phyloP scores from a whole-genome alignment of 106 monocot genomes.

The Vanilla planifolia region DNA sequence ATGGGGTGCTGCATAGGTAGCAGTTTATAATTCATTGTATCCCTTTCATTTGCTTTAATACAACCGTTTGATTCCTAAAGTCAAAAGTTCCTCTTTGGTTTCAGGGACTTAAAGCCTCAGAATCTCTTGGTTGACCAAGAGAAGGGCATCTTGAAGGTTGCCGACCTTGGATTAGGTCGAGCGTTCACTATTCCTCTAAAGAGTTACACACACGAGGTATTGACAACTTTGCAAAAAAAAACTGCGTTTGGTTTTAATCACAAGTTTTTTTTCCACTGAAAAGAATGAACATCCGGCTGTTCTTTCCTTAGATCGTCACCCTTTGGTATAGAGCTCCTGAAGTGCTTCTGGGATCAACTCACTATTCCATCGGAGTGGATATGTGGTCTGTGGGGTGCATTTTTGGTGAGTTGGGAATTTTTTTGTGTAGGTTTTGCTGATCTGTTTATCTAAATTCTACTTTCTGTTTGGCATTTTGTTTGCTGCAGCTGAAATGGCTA shows the following conservation, averaged over 20 bases:
- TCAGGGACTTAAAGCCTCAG: slow-evolving; percentile 94
- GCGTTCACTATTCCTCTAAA: slow-evolving; percentile 86
- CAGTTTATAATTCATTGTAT: not conserved
- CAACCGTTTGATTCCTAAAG: not conserved
- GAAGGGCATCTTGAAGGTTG: slow-evolving; percentile 90
- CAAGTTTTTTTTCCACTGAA: too few species aligned
- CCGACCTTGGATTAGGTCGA: slow-evolving; percentile 96
- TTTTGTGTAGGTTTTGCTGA: not conserved
- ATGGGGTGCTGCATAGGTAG: slow-evolving; percentile 96
- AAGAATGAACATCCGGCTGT: too few species aligned
- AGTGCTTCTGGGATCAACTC: slow-evolving; percentile 73
- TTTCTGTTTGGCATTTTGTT: not conserved
- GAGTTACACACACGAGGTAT: slow-evolving; percentile 97
- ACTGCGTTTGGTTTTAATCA: too few species aligned
- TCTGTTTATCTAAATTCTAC: not conserved
- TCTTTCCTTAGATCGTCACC: slow-evolving; percentile 67
- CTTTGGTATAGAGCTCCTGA: slow-evolving; percentile 99
- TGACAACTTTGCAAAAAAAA: not conserved
- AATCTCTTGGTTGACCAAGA: slow-evolving; percentile 95
- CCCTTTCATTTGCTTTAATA: not conserved
- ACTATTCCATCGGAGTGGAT: slow-evolving; percentile 91
- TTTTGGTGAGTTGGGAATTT: slow-evolving; percentile 55
- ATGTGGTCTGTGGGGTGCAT: slow-evolving; percentile 99
- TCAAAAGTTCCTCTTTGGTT: not conserved
- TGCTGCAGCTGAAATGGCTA: slow-evolving; percentile 90